Evolutionary conservation across 371 early-diverging fungal genomes (phyloP).

Genomic region (Mortierella sp.): DNA sequence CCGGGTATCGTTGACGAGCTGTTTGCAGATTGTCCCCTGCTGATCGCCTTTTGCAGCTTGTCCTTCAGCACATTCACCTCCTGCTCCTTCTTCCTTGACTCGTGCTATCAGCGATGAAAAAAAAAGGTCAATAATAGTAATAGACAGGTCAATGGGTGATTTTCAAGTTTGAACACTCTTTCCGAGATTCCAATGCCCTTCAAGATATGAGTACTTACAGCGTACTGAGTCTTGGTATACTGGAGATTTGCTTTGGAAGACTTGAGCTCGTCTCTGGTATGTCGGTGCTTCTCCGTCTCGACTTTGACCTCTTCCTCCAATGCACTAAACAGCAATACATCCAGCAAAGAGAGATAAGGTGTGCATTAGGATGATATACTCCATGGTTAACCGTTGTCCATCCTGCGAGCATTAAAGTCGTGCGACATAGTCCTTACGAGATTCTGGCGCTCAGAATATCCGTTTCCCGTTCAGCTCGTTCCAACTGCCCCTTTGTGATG

Average conservation of each 20-base stretch:
- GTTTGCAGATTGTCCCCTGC: constrained; percentile 11
- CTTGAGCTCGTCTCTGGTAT: constrained; percentile 48
- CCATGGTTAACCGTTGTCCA: not conserved
- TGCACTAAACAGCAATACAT: constrained; percentile 10
- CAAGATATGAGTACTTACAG: constrained; percentile 20
- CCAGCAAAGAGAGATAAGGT: not conserved
- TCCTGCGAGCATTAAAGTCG: not conserved
- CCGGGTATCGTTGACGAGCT: constrained; percentile 37
- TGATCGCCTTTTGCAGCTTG: constrained; percentile 47
- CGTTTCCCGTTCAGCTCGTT: constrained; percentile 37
- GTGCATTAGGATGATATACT: not conserved
- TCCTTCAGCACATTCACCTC: constrained; percentile 50
- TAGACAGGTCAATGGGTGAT: not conserved
- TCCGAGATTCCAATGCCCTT: too few relatives aligned
- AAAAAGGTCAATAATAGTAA: not conserved
- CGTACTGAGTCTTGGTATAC: constrained; percentile 45
- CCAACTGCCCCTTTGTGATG: constrained; percentile 34
- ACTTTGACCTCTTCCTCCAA: constrained; percentile 38
- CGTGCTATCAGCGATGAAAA: constrained; percentile 26
- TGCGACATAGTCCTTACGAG: constrained; percentile 15
- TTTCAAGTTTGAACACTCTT: too few relatives aligned
- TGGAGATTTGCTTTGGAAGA: constrained; percentile 52
- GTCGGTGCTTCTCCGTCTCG: constrained; percentile 48
- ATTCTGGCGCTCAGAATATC: constrained; percentile 31
- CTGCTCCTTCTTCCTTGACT: constrained; percentile 52